phyloP scores from a whole-genome alignment of 495 filamentous ascomycete genomes.

The Hypomontagnella monticulosa region DNA sequence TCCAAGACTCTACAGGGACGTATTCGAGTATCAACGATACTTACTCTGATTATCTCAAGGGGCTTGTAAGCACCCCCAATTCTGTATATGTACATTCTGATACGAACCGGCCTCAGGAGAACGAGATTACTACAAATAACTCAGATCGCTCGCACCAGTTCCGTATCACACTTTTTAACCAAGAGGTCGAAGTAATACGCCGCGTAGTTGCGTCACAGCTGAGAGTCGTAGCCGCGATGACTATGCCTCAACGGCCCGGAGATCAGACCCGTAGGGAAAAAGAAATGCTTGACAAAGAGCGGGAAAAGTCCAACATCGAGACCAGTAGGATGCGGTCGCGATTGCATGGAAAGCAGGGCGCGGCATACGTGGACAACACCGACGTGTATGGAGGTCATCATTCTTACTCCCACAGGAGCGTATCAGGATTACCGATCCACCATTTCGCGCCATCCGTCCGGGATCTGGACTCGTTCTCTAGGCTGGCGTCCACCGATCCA shows the following conservation, averaged over 20 bases:
- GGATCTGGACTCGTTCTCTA: constrained; percentile 23
- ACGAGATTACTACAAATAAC: constrained; percentile 47
- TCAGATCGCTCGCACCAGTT: constrained; percentile 50
- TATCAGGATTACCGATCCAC: constrained; percentile 3
- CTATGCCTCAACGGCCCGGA: background rate
- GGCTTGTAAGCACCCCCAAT: constrained; percentile 33
- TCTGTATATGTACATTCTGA: background rate
- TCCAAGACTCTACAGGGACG: constrained; percentile 42
- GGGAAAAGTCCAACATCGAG: constrained; percentile 27
- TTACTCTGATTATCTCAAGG: constrained; percentile 49
- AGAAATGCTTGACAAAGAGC: constrained; percentile 34
- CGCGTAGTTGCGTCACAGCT: constrained; percentile 40
- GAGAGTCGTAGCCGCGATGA: constrained; percentile 24
- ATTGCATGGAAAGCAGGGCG: constrained; percentile 27
- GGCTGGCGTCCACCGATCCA: constrained; percentile 40
- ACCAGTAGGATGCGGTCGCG: constrained; percentile 26
- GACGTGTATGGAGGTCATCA: constrained; percentile 23
- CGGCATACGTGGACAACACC: constrained; percentile 34
- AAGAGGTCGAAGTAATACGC: constrained; percentile 51
- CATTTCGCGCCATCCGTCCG: constrained; percentile 5
- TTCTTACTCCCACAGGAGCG: constrained; percentile 18
- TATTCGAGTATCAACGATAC: constrained; percentile 46
- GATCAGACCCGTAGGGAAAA: constrained; percentile 31
- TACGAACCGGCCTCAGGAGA: constrained; percentile 33
- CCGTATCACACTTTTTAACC: constrained; percentile 47